A percentile compares a stretch with the other conserved stretches of the same genome.
Evolutionary conservation across 2,329 filamentous ascomycete genomes (phyloP).

Genomic region (Aspergillus japonicus): DNA sequence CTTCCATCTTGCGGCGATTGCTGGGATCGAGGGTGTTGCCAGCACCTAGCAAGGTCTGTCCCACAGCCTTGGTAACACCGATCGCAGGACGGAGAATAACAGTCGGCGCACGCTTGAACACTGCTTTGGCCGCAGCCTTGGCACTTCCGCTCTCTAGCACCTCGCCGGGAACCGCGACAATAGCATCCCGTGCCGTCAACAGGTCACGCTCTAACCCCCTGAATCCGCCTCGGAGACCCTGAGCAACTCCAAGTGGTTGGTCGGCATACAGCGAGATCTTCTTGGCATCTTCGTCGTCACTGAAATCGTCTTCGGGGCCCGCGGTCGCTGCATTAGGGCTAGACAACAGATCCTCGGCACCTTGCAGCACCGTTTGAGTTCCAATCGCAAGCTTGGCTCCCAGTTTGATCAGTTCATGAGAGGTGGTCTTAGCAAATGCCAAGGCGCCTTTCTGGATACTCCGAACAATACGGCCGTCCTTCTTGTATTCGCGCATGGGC

Average conservation of each 20-base stretch:
- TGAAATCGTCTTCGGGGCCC: conserved; percentile 58
- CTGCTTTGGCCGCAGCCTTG: conserved; percentile 72
- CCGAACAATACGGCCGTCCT: conserved; percentile 87
- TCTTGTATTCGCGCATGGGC: conserved; percentile 87
- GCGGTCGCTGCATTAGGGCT: conserved; percentile 33
- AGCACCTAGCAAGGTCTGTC: conserved; percentile 85
- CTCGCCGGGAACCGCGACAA: conserved; percentile 91
- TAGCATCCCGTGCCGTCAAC: conserved; percentile 81
- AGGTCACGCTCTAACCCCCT: conserved; percentile 81
- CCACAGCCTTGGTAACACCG: conserved; percentile 82
- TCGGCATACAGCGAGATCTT: conserved; percentile 90
- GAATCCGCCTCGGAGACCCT: conserved; percentile 81
- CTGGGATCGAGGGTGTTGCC: conserved; percentile 86
- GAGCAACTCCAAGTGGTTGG: conserved; percentile 83
- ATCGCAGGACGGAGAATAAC: conserved; percentile 89
- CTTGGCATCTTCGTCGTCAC: conserved; percentile 68
- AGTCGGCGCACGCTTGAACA: conserved; percentile 82
- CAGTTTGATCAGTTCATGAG: conserved; percentile 88
- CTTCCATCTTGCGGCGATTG: conserved; percentile 77
- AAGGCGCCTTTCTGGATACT: conserved; percentile 88
- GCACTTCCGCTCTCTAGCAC: conserved; percentile 83
- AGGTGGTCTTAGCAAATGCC: conserved; percentile 89
- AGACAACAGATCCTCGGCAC: conserved; percentile 75
- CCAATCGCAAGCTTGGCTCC: conserved; percentile 93
- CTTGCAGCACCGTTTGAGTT: conserved; percentile 88